Base-by-base conservation (phyloP, 2,329 filamentous ascomycete genomes). In the Pseudohalonectria lignicola region DNA sequence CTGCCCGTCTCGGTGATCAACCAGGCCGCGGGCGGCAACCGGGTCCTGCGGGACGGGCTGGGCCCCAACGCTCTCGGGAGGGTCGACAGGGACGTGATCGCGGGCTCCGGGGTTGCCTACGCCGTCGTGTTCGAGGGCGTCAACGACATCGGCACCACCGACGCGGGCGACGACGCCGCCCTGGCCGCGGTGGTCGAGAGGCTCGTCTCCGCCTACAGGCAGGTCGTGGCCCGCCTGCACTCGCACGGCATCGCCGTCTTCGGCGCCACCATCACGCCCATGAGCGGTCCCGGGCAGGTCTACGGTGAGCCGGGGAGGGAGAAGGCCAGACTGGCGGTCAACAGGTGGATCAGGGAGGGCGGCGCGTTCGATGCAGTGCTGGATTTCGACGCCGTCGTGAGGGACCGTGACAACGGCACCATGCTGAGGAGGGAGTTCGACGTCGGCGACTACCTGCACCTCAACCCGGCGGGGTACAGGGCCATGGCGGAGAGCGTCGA, bases 1-100 rank as follows among this genome's bases (percentile, higher is more conserved):
- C n/a, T n/a, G n/a, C n/a, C n/a, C n/a, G 65, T 82, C 36, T 66
- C 67, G 11, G 56, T 82, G 10, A 62, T 68, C 45, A 82, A 83
- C 57, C 72, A 82, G 54, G 79, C 77, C 2, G 78, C 78, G 1
- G 79, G 79, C 32, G 79, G 79, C n/a, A 83, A 83, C 53, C 61
- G 75, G 0, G 66, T 83, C 2, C 64, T 83, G 1, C 56, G 59
- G 9, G 76, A 79, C 37, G 73, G 78, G 0, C 62, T 80, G 0
- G 78, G 79, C 0, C 79, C 78, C 3, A 74, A 71, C 26, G 67
- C 74, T 1, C 57, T 80, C 21, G 61, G 66, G 31, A 70, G 78
- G 5, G 67, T 82, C 43, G 69, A 79, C 49, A 67, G 78, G n/a
- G 79, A 83, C 49, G 69, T 79, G 2, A 62, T 83, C 2, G 54